phyloP scores from a whole-genome alignment of 371 early-diverging fungal species.

The Mucor plumbeus region DNA sequence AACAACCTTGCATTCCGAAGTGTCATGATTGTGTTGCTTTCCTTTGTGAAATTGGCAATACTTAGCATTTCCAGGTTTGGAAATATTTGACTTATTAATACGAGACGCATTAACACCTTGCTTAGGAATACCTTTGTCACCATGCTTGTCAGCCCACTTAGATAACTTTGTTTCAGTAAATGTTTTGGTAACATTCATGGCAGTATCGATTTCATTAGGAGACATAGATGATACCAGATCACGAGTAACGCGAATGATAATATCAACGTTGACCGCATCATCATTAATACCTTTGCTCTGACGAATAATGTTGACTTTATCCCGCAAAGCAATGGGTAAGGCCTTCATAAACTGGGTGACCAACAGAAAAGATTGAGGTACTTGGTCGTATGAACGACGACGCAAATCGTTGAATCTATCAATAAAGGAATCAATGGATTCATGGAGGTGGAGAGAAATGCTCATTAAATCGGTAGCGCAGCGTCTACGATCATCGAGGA shows the following conservation, averaged over 20 bases:
- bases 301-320: background rate
- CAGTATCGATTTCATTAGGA: background rate
- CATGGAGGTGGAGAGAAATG: background rate
- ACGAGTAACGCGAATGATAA: background rate
- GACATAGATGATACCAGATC: background rate
- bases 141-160: no score
- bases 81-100: no score
- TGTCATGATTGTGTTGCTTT: no score
- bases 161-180: no score
- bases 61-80: no score
- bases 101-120: no score
- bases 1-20: no score
- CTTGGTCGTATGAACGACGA: slow-evolving; percentile 11
- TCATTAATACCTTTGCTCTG: background rate
- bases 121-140: no score
- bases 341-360: background rate
- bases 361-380: background rate
- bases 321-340: background rate
- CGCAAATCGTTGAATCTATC: slow-evolving; percentile 18
- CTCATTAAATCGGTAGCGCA: background rate
- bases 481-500: background rate
- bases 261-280: background rate
- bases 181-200: no score
- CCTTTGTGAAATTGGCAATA: no score
- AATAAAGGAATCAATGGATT: slow-evolving; percentile 7